Conservation (phyloP, 2,329 filamentous ascomycete species). For the Coccinonectria pachysandricola region DNA sequence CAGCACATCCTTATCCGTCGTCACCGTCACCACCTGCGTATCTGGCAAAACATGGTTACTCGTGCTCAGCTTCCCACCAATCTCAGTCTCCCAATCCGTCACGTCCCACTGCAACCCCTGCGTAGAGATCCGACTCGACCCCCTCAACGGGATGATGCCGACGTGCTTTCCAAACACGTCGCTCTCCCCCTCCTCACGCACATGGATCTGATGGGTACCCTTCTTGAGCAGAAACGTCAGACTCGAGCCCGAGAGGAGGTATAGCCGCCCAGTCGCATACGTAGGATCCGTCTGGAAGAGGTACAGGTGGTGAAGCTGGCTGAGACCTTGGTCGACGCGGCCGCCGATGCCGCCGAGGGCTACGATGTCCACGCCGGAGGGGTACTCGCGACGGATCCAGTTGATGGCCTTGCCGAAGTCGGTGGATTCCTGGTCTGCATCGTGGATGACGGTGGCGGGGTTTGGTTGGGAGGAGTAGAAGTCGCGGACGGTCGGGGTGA, state of each 20-base stretch:
- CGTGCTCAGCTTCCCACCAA: slow-evolving; percentile 65
- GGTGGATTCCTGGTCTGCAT: slow-evolving; percentile 76
- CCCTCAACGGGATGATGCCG: slow-evolving; percentile 76
- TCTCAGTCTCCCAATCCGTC: slow-evolving; percentile 63
- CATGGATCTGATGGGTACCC: slow-evolving; percentile 57
- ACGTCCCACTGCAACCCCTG: slow-evolving; percentile 88
- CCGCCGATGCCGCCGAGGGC: slow-evolving; percentile 79
- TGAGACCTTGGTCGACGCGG: slow-evolving; percentile 84
- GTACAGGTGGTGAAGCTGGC: slow-evolving; percentile 78
- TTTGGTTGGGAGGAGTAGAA: slow-evolving; percentile 51
- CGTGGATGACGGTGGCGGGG: slow-evolving; percentile 52
- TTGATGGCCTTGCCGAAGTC: slow-evolving; percentile 79
- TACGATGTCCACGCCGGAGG: slow-evolving; percentile 50
- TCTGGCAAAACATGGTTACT: slow-evolving; percentile 63
- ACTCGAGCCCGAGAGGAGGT: slow-evolving; percentile 70
- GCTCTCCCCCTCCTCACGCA: slow-evolving; percentile 39
- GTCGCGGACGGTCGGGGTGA: slow-evolving; percentile 49
- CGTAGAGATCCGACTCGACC: slow-evolving; percentile 69
- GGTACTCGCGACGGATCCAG: slow-evolving; percentile 38
- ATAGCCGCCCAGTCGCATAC: slow-evolving; percentile 50
- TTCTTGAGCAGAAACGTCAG: slow-evolving; percentile 70
- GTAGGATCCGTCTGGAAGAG: slow-evolving; percentile 43
- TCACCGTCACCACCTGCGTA: slow-evolving; percentile 50
- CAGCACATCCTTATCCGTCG: slow-evolving; percentile 54
- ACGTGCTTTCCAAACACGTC: slow-evolving; percentile 64